Base-by-base conservation (phyloP, 2,329 filamentous ascomycete genomes). In the Trichoderma sp. region DNA sequence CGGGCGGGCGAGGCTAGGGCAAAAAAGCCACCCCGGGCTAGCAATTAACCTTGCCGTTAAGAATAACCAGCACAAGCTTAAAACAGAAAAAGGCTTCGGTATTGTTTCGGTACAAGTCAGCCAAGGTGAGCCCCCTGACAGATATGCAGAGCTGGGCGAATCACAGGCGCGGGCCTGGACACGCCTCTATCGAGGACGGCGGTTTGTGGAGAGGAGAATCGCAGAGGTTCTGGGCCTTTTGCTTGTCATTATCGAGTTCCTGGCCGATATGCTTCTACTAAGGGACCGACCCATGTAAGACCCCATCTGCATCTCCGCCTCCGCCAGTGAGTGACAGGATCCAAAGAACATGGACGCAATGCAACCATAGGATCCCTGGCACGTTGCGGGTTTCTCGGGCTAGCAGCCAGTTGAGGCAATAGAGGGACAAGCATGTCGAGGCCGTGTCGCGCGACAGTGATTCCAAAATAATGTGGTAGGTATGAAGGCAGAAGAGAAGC, bases 1-100 rank as follows among this genome's bases (percentile, higher is more conserved):
- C 16, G 14, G 14, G 21, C 16, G 18, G 24, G 9, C 24, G 59
- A 62, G 27, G 29, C 59, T 62, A 31, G 27, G 59, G 27, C 6
- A 7, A 59, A 60, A 65, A 56, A 35, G n/a, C 60, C 41, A 73
- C 14, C 14, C 9, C 53, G 16, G 27, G 71, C 41, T 59, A 74
- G 71, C 45, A 31, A 31, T 74, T 59, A 66, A 74, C 71, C 71
- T 74, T 74, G 62, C 21, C 24, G n/a, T 74, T 66, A 74, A 74
- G 62, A 18, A 50, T 72, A 35, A 62, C 1, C 6, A 31, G 35
- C 27, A 27, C 27, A 27, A 63, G 27, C 24, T 27, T 50, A 33
- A 50, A 45, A 6, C n/a, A 9, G n/a, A 45, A 45, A 45, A 53
- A 16, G 56, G 56, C 38, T 29, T 63, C 64, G 72, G 64, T 50